Base-by-base conservation (phyloP, 208 protist genomes). In the Trypanosoma cruzi region DNA sequence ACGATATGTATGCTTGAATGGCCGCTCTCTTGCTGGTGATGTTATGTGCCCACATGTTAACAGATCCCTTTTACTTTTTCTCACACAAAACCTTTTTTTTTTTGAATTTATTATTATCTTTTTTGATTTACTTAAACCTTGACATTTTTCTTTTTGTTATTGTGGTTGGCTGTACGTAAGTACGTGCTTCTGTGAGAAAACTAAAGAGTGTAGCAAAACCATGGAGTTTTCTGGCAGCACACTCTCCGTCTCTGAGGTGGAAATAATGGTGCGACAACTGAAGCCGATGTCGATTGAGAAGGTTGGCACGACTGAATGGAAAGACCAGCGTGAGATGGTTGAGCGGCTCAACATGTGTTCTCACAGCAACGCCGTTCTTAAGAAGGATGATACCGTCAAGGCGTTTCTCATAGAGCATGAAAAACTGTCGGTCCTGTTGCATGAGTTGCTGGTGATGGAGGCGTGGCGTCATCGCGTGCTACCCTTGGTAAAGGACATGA, bases 341-440 rank as follows among this genome's bases (percentile, higher is more conserved):
- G 90, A 97, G 70, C 75, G 81, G 11, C 83, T 97, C 24, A 97
- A 97, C 80, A 94, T 94, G 84, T 94, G 88, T 62, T 86, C 86
- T 34, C 93, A 97, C 80, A 93, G 90, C 75, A 94, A 96, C 73
- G 89, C 90, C 4, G 82, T 87, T 8, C 78, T 81, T 20, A 92
- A 94, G 52, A 82, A 81, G 62, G 89, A 96, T 48, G 93, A 97
- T 75, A 88, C 79, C 40, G 93, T 97, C 7, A 90, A 90, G 72
- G 42, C 88, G 8, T 95, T 89, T 53, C 67, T 97, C 16, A 58
- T 96, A 4, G 80, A 94, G 36, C 82, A 94, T 64, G 85, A 93
- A 42, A 89, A 94, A 57, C 69, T 96, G 20, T 52, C 84, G 0
- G 80, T 80, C 18, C 36, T 97, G 1, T 57, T 97, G 58, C 88